Evolutionary conservation across 345 rosid species (phyloP).

Genomic region (Barbarea vulgaris): DNA sequence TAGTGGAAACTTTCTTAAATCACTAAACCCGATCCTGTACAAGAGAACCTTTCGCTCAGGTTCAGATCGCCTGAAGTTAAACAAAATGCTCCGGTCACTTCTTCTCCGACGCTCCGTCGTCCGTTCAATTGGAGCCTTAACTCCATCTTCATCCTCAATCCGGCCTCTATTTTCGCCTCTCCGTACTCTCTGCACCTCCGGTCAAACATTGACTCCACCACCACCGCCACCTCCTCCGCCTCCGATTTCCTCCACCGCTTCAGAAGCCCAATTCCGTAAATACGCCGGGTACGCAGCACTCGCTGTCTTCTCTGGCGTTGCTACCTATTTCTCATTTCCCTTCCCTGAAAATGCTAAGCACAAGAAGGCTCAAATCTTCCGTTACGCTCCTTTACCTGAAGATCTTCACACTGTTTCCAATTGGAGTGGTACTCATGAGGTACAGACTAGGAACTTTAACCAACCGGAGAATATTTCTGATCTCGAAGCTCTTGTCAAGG

Average conservation of each 20-base stretch:
- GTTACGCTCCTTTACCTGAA: constrained; percentile 88
- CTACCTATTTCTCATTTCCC: constrained; percentile 92
- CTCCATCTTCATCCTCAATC: constrained; percentile 27
- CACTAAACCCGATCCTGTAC: constrained; percentile 25
- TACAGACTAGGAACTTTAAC: constrained; percentile 79
- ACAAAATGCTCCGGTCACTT: constrained; percentile 58
- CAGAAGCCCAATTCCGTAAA: constrained; percentile 72
- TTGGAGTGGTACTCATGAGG: constrained; percentile 99
- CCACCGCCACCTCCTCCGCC: constrained; percentile 40
- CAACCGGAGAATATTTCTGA: constrained; percentile 78
- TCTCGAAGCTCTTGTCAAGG: constrained; percentile 69
- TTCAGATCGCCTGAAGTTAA: constrained; percentile 36
- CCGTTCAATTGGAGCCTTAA: constrained; percentile 29
- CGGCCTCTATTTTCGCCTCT: constrained; percentile 29
- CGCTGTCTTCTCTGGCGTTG: constrained; percentile 69
- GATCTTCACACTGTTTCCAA: constrained; percentile 95
- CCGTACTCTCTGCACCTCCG: constrained; percentile 47
- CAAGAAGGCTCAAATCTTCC: constrained; percentile 89
- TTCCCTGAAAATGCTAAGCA: constrained; percentile 76
- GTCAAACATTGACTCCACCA: constrained; percentile 37
- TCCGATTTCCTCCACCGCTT: constrained; percentile 49
- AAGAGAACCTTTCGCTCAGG: constrained; percentile 25
- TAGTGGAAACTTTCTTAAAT: constrained; percentile 1
- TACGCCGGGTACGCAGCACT: constrained; percentile 90
- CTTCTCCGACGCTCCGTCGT: constrained; percentile 53